Evolutionary conservation across 352 stramenopile genomes (phyloP), one percentile per base, ranked within the genome.

Genomic region (Phytopythium litorale): DNA sequence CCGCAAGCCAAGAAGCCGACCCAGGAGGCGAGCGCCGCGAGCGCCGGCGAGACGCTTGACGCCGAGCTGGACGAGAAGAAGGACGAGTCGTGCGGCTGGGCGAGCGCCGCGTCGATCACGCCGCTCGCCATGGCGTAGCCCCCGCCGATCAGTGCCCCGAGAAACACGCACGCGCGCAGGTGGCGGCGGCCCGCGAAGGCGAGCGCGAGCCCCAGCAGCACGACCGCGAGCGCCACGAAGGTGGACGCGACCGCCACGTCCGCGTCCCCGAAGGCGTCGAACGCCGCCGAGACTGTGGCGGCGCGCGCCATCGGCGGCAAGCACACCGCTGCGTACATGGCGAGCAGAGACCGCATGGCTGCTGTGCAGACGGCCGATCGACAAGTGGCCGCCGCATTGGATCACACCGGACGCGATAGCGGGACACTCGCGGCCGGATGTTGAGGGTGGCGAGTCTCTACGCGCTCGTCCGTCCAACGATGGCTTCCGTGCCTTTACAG

Each of bases 161-260:
- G 7, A 35, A 58, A 58, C n/a, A 58, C 53, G 33, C 53, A 33
- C 33, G 33, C 53, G 37, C 53, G 53, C 11, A 58, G 53, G 33
- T 32, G 46, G 12, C 53, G 53, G 15, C 21, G 35, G 33, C 53
- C 53, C 7, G 37, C 35, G 37, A 58, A 58, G 5, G 35, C 32
- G 13, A 45, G n/a, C 16, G 32, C 23, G n/a, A 58, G 23, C 6
- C 53, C 53, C 33, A 58, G 21, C n/a, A 40, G 16, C 15, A 58
- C 1, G 7, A 58, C 8, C 21, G 53, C 53, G 0, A 58, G 35
- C 33, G 53, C 53, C 19, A 58, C 21, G n/a, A 49, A 7, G 21
- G 28, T 58, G 11, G 53, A 32, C 21, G 19, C 35, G 53, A 32
- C 21, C 35, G 33, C 9, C 19, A 48, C 11, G 53, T 35, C 21